These are phyloP conservation scores for Mytilinidion resinicola DNA, from an alignment of 495 filamentous ascomycete genomes.

Conservation along the genomic window DNA sequence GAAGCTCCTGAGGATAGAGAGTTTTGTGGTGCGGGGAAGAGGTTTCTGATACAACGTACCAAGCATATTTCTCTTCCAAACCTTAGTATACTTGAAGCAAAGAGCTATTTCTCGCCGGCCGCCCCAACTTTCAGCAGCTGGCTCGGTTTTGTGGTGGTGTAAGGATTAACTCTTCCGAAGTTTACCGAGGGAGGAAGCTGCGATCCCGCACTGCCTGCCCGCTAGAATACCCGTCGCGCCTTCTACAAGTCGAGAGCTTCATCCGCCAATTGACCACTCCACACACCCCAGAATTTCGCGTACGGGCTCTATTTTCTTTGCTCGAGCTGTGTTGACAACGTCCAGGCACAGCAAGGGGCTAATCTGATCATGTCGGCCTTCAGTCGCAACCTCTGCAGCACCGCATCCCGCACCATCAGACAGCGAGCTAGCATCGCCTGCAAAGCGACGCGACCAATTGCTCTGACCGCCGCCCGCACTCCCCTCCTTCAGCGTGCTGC, in stretches of 20 bases:
- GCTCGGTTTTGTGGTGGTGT: neutral
- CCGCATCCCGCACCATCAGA: constrained; percentile 28
- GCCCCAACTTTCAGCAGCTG: neutral
- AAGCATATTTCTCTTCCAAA: too few species aligned
- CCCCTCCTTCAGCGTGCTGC: constrained; percentile 18
- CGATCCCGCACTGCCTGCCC: neutral
- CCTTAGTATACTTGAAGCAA: too few species aligned
- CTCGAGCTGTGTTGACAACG: constrained; percentile 18
- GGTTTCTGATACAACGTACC: too few species aligned
- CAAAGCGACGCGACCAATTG: constrained; percentile 25
- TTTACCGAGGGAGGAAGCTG: constrained; percentile 1
- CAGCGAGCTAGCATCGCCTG: constrained; percentile 19
- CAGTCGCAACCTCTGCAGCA: constrained; percentile 32
- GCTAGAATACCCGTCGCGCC: neutral
- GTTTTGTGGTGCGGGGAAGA: too few species aligned
- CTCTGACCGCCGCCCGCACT: constrained; percentile 14
- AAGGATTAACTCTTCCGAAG: neutral
- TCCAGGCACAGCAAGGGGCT: constrained; percentile 16
- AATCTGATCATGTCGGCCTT: constrained; percentile 32
- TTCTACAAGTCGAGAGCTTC: neutral
- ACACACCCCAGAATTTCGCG: constrained; percentile 7
- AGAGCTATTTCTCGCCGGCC: too few species aligned
- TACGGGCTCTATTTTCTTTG: constrained; percentile 18
- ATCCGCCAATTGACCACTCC: neutral
- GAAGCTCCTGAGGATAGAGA: too few species aligned